A percentile compares a stretch with the other conserved stretches of the same genome.
Evolutionary conservation across 306 rosid species (phyloP).

Genomic region (Prosopis cineraria): DNA sequence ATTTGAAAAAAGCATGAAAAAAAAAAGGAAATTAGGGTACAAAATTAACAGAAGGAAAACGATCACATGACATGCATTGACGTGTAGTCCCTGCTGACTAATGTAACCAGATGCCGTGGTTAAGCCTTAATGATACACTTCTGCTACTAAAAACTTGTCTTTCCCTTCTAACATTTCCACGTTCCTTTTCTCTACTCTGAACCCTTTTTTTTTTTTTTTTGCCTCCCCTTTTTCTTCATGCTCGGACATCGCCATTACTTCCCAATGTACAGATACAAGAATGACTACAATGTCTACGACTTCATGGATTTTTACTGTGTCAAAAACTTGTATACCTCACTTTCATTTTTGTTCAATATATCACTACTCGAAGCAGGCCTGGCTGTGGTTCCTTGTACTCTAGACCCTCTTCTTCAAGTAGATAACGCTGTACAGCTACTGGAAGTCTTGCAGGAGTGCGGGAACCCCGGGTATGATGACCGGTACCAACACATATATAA

Average conservation of each 20-base stretch:
- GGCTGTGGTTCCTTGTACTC: slow-evolving; percentile 88
- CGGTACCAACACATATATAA: slow-evolving; percentile 88
- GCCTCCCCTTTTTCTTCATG: slow-evolving; percentile 27
- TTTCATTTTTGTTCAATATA: slow-evolving; percentile 59
- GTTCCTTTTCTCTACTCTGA: slow-evolving; percentile 20
- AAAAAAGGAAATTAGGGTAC: slow-evolving; percentile 59
- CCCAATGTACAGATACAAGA: slow-evolving; percentile 87
- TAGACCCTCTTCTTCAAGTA: slow-evolving; percentile 93
- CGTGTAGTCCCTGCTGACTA: slow-evolving; percentile 52
- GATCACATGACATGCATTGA: slow-evolving; percentile 37
- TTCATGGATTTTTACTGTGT: slow-evolving; percentile 49
- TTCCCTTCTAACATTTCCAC: slow-evolving; percentile 46
- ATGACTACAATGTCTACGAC: slow-evolving; percentile 65
- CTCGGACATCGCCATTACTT: slow-evolving; percentile 50
- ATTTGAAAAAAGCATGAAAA: slow-evolving; percentile 35
- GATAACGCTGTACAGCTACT: slow-evolving; percentile 79
- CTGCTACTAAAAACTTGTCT: slow-evolving; percentile 45
- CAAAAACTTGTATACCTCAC: slow-evolving; percentile 72
- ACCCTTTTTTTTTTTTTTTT: background rate
- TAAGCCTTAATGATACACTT: slow-evolving; percentile 64
- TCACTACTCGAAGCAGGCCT: slow-evolving; percentile 82
- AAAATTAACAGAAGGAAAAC: slow-evolving; percentile 58
- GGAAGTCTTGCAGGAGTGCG: slow-evolving; percentile 95
- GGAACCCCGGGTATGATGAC: slow-evolving; percentile 93
- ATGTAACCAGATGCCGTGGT: slow-evolving; percentile 47